These are phyloP conservation scores for Nyctanthes arbortristis DNA, from an alignment of 257 asterid genomes.

Conservation along the genomic window DNA sequence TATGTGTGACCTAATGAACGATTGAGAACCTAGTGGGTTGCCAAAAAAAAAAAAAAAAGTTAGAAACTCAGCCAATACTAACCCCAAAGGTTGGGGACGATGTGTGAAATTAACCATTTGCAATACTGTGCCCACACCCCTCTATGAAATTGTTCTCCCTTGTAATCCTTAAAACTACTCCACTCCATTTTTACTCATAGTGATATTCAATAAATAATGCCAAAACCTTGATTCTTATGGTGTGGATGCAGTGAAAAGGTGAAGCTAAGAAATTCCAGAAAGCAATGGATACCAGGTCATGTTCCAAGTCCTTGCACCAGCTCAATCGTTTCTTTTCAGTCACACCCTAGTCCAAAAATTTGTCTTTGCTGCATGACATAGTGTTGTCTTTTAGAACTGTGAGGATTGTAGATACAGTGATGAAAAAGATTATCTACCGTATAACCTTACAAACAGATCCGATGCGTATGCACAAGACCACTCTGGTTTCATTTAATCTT, in stretches of 20 bases:
- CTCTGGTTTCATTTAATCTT: too few species aligned
- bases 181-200: conserved; percentile 14
- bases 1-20: too few species aligned
- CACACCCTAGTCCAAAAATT: not conserved
- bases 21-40: too few species aligned
- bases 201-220: conserved; percentile 19
- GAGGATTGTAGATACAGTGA: not conserved
- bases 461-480: not conserved
- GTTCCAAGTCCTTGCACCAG: not conserved
- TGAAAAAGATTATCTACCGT: not conserved
- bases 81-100: too few species aligned
- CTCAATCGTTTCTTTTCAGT: not conserved
- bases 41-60: too few species aligned
- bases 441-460: not conserved
- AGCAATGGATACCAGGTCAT: conserved; percentile 8
- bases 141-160: not conserved
- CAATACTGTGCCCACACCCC: conserved; percentile 23
- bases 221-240: conserved; percentile 14
- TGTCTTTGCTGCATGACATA: too few species aligned
- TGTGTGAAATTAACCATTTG: too few species aligned
- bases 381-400: not conserved
- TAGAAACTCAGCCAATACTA: too few species aligned
- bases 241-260: conserved; percentile 16
- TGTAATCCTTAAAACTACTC: not conserved
- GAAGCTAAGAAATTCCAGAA: not conserved